A percentile compares a stretch with the other conserved stretches of the same genome.
Conservation (phyloP, 106 monocot species). For the Triglochin maritima region DNA sequence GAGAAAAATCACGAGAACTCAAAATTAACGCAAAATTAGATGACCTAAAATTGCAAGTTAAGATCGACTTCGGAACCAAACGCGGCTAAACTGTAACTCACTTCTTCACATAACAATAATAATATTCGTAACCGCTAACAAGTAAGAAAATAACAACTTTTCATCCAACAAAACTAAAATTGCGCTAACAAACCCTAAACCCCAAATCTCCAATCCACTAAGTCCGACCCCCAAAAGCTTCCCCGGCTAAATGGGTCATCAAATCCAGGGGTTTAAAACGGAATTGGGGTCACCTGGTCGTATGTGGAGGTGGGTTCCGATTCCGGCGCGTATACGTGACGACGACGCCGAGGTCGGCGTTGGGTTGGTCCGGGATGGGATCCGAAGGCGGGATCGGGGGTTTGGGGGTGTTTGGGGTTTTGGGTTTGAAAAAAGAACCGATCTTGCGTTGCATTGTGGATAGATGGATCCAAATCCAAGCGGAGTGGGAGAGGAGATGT, state of each 20-base stretch:
- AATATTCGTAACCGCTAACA: not conserved
- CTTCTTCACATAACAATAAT: not conserved
- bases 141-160: not conserved
- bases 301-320: not conserved
- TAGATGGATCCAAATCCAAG: not conserved
- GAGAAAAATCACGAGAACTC: too few species aligned
- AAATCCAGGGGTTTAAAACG: not conserved
- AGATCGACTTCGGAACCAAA: not conserved
- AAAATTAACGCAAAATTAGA: not conserved
- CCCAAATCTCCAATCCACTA: not conserved
- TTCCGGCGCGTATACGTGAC: slow-evolving; percentile 1
- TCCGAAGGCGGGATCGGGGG: not conserved
- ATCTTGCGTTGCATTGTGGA: slow-evolving; percentile 8
- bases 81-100: not conserved
- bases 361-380: not conserved
- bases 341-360: not conserved
- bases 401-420: not conserved
- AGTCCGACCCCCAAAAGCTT: not conserved
- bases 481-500: too few species aligned
- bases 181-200: not conserved
- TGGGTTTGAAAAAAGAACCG: slow-evolving; percentile 7
- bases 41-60: not conserved
- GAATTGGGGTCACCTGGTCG: not conserved
- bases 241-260: not conserved
- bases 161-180: not conserved